Conservation (phyloP, 345 rosid species). For the Conringia planisiliqua region DNA sequence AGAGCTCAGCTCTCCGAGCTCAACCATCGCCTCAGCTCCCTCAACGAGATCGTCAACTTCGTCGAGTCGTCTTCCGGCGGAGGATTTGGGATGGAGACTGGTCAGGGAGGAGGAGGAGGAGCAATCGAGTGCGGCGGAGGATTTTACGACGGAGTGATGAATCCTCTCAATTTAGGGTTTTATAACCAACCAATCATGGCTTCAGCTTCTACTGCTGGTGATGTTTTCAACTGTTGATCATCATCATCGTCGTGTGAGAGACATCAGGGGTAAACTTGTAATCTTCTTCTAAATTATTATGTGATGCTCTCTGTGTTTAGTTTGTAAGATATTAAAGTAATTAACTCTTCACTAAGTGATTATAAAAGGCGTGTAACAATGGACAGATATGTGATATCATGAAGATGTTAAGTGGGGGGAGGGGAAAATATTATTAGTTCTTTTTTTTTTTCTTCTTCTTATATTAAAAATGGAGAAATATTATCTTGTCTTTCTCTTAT, state of each 20-base stretch:
- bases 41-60: constrained; percentile 55
- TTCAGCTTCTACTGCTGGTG: constrained; percentile 34
- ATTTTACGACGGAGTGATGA: constrained; percentile 31
- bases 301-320: background rate
- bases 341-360: background rate
- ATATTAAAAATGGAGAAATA: background rate
- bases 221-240: constrained; percentile 15
- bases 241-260: background rate
- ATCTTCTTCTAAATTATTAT: background rate
- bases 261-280: constrained; percentile 11
- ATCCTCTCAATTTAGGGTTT: constrained; percentile 40
- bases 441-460: background rate
- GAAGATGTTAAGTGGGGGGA: constrained; percentile 5
- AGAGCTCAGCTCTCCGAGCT: constrained; percentile 73
- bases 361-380: background rate
- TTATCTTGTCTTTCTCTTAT: constrained; percentile 7
- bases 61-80: constrained; percentile 20
- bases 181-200: constrained; percentile 69
- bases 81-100: constrained; percentile 25
- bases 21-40: constrained; percentile 55
- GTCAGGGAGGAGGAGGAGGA: background rate
- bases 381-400: constrained; percentile 2
- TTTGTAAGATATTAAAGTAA: background rate
- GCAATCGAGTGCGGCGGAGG: constrained; percentile 2
- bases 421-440: background rate